Percentiles rank a stretch among this genome's conserved stretches.
Evolutionary conservation across 495 filamentous ascomycete genomes (phyloP).

Genomic region (Elasticomyces elasticus): DNA sequence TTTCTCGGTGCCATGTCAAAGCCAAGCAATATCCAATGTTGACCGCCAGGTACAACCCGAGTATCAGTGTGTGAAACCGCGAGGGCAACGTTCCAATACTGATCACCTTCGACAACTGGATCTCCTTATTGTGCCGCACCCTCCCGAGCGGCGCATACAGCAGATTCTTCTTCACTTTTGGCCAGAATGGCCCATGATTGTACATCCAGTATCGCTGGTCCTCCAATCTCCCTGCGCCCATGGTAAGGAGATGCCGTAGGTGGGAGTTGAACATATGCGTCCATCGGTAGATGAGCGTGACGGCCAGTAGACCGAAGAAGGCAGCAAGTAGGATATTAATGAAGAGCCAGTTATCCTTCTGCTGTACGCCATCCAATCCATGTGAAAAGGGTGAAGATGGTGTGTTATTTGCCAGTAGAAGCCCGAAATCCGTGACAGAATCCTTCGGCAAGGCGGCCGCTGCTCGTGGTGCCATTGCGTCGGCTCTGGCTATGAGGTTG

Average conservation of each 20-base stretch:
- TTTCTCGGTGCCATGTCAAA: conserved; percentile 49
- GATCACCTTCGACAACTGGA: conserved; percentile 76
- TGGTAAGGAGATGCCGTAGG: conserved; percentile 60
- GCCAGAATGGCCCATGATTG: conserved; percentile 56
- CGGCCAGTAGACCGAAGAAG: conserved; percentile 40
- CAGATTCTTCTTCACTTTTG: conserved; percentile 66
- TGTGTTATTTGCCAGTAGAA: conserved; percentile 1
- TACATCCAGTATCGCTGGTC: conserved; percentile 52
- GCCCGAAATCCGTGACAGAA: conserved; percentile 4
- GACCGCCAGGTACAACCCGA: conserved; percentile 58
- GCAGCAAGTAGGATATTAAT: conserved; percentile 30
- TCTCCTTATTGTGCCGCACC: conserved; percentile 79
- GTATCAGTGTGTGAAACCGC: conserved; percentile 68
- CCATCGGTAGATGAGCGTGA: conserved; percentile 47
- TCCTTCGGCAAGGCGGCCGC: neutral
- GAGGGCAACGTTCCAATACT: conserved; percentile 85
- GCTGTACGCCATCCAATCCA: conserved; percentile 33
- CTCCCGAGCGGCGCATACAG: conserved; percentile 71
- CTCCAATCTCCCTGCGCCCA: conserved; percentile 34
- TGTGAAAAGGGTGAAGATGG: conserved; percentile 17
- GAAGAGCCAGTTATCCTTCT: conserved; percentile 30
- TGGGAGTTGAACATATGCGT: conserved; percentile 54
- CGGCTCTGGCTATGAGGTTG: neutral
- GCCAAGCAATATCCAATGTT: conserved; percentile 73
- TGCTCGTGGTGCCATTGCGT: conserved; percentile 4